Evolutionary conservation across 768 basidiomycete species (phyloP).

Genomic region (Russula ochroleuca): DNA sequence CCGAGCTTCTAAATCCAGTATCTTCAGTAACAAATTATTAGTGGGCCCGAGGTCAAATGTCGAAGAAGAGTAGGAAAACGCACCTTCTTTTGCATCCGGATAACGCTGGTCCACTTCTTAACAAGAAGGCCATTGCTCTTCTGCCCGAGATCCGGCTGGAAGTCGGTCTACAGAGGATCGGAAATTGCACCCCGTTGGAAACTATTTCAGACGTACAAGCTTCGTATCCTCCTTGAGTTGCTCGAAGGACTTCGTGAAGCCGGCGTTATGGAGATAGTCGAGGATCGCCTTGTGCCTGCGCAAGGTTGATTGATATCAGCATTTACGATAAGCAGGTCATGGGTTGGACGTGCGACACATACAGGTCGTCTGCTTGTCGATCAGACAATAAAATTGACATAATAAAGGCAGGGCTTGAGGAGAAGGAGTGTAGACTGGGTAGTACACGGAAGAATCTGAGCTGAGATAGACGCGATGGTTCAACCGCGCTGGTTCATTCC

Average conservation of each 20-base stretch:
- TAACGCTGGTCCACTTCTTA: conserved; percentile 31
- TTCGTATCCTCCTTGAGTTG: conserved; percentile 34
- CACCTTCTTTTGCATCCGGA: conserved; percentile 30
- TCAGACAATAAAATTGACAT: conserved; percentile 25
- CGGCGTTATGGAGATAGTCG: conserved; percentile 36
- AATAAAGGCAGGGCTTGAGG: background rate
- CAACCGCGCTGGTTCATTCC: background rate
- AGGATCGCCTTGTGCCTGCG: conserved; percentile 38
- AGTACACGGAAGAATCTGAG: background rate
- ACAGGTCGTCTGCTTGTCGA: conserved; percentile 25
- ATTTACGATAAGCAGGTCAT: background rate
- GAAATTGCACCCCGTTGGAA: background rate
- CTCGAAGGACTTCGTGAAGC: conserved; percentile 36
- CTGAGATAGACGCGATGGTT: conserved; percentile 13
- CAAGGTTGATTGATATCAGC: conserved; percentile 6
- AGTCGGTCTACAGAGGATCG: conserved; percentile 30
- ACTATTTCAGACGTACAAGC: conserved; percentile 12
- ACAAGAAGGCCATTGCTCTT: conserved; percentile 28
- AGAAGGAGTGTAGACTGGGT: background rate
- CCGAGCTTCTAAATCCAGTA: conserved; percentile 57
- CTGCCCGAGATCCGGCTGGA: conserved; percentile 32
- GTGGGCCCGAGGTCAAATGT: background rate
- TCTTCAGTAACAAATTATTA: conserved; percentile 35
- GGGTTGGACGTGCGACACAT: background rate
- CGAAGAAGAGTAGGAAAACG: background rate